Conservation (phyloP, 1,139 yeast species). For the Kodamaea suecica region DNA sequence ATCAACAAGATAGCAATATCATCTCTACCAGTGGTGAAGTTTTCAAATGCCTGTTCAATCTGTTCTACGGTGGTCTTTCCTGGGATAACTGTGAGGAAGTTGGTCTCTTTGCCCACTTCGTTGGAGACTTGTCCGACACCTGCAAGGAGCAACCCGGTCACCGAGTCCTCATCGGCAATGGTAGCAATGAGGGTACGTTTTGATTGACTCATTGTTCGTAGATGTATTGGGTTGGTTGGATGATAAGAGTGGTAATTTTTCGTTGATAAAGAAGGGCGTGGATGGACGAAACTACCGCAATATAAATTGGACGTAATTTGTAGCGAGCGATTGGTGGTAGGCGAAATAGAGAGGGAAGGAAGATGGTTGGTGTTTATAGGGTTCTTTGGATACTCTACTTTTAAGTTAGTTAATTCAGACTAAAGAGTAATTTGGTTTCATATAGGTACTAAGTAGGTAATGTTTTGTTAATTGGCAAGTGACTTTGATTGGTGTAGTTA, state of each 20-base stretch:
- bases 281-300: not conserved
- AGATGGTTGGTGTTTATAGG: too few relatives aligned
- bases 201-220: conserved; percentile 8
- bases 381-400: too few relatives aligned
- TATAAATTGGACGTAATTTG: not conserved
- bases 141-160: conserved; percentile 92
- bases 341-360: too few relatives aligned
- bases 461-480: too few relatives aligned
- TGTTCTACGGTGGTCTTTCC: conserved; percentile 76
- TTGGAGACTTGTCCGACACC: conserved; percentile 88
- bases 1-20: conserved; percentile 91
- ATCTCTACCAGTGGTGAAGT: conserved; percentile 70
- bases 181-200: conserved; percentile 77
- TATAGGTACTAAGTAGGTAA: too few relatives aligned
- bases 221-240: not conserved
- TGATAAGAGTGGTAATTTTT: not conserved
- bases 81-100: conserved; percentile 76
- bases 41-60: conserved; percentile 70
- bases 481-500: too few relatives aligned
- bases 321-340: too few relatives aligned
- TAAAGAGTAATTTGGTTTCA: too few relatives aligned
- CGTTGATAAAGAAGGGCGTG: not conserved
- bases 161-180: conserved; percentile 96
- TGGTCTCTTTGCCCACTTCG: conserved; percentile 65
- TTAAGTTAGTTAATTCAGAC: too few relatives aligned